phyloP scores from a whole-genome alignment of 1,139 yeast species.

The Diutina rugosa region DNA sequence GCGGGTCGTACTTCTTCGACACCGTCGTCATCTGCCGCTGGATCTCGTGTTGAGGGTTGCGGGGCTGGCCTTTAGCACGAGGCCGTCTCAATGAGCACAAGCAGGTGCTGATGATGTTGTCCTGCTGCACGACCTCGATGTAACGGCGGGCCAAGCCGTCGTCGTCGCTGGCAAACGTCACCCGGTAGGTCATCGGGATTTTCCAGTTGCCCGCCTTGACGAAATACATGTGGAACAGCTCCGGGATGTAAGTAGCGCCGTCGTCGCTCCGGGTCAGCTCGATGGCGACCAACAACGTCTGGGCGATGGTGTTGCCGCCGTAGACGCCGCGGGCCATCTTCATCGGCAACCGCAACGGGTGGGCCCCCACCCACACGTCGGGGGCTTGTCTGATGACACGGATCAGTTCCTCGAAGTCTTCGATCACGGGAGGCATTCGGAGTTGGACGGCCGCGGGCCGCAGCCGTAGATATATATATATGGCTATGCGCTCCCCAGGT shows the following conservation, averaged over 20 bases:
- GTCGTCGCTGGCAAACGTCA: conserved; percentile 34
- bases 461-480: background rate
- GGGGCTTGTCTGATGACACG: conserved; percentile 20
- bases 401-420: conserved; percentile 27
- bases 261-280: conserved; percentile 16
- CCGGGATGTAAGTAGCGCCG: conserved; percentile 14
- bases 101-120: conserved; percentile 16
- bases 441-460: background rate
- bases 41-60: conserved; percentile 5
- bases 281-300: conserved; percentile 54
- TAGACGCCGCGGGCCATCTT: conserved; percentile 58
- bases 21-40: conserved; percentile 11
- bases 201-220: conserved; percentile 34
- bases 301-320: conserved; percentile 73
- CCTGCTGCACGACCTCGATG: conserved; percentile 20
- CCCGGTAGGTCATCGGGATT: conserved; percentile 42
- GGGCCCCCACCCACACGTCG: conserved; percentile 20
- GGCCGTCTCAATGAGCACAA: conserved; percentile 15
- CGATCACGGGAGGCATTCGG: background rate
- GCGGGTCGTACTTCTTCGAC: conserved; percentile 17
- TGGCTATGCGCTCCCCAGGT: background rate
- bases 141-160: conserved; percentile 13
- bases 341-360: conserved; percentile 24
- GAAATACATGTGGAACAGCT: conserved; percentile 28
- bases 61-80: conserved; percentile 6